Conservation (phyloP, 257 asterid species). For the Salvia rosmarinus region DNA sequence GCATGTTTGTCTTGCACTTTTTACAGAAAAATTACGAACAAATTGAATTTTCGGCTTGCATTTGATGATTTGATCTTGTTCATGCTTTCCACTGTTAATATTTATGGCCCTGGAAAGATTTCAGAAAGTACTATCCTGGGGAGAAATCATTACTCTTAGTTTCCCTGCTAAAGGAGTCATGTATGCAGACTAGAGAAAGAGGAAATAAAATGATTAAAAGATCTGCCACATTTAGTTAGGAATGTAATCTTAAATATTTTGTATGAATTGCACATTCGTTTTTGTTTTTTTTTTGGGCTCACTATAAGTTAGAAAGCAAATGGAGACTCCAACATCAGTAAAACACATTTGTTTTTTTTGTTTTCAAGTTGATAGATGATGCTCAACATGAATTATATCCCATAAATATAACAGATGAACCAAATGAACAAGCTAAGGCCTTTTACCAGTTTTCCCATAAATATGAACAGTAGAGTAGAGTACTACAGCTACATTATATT, state of each 20-base stretch:
- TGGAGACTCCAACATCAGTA: neutral
- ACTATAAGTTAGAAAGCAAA: neutral
- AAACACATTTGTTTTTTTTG: neutral
- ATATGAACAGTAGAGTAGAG: too few species aligned
- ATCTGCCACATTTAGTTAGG: neutral
- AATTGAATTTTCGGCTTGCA: neutral
- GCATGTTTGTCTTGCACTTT: neutral
- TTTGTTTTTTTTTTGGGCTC: neutral
- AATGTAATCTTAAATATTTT: neutral
- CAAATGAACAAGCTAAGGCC: too few species aligned
- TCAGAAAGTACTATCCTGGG: neutral
- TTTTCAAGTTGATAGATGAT: too few species aligned
- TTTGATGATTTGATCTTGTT: neutral
- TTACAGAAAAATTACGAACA: neutral
- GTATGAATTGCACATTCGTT: neutral
- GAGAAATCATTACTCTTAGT: neutral
- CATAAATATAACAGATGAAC: too few species aligned
- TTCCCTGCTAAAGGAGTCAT: slow-evolving; percentile 1
- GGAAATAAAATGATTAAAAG: slow-evolving; percentile 1
- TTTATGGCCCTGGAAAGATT: neutral
- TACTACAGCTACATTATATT: too few species aligned
- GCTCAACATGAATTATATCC: too few species aligned
- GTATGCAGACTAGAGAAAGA: neutral
- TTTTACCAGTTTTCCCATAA: too few species aligned
- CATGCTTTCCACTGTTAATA: neutral